Conservation (phyloP, 2,329 filamentous ascomycete genomes). For the Grosmannia serpens region DNA sequence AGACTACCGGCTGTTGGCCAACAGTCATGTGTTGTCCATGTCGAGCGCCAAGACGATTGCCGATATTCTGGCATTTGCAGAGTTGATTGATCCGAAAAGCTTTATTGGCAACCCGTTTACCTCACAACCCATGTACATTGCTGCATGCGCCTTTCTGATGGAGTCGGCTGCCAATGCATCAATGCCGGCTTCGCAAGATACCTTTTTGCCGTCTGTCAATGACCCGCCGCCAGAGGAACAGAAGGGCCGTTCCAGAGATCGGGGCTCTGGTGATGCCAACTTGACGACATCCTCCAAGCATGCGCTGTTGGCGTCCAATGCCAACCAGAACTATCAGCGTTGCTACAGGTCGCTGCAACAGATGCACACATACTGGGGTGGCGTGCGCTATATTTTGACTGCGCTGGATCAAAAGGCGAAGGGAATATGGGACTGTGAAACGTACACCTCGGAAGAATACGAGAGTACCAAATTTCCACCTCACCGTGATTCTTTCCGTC, state of each 20-base stretch:
- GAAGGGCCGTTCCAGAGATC: not conserved
- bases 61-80: slow-evolving; percentile 76
- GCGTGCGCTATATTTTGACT: slow-evolving; percentile 75
- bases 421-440: slow-evolving; percentile 69
- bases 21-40: slow-evolving; percentile 74
- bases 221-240: not conserved
- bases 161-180: slow-evolving; percentile 65
- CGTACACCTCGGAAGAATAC: slow-evolving; percentile 61
- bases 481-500: slow-evolving; percentile 28
- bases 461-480: slow-evolving; percentile 52
- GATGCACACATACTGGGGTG: slow-evolving; percentile 76
- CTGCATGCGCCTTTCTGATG: slow-evolving; percentile 77
- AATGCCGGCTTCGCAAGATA: slow-evolving; percentile 50
- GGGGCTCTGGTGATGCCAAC: slow-evolving; percentile 8
- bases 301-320: slow-evolving; percentile 65
- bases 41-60: slow-evolving; percentile 86
- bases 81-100: slow-evolving; percentile 74
- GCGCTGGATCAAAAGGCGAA: slow-evolving; percentile 80
- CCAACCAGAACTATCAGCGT: slow-evolving; percentile 76
- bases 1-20: slow-evolving; percentile 62
- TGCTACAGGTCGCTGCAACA: slow-evolving; percentile 77
- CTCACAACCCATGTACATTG: slow-evolving; percentile 83
- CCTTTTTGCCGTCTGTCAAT: slow-evolving; percentile 29
- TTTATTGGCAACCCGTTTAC: slow-evolving; percentile 84
- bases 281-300: slow-evolving; percentile 43